phyloP scores from a whole-genome alignment of 352 stramenopile species.

The Plasmopara halstedii region DNA sequence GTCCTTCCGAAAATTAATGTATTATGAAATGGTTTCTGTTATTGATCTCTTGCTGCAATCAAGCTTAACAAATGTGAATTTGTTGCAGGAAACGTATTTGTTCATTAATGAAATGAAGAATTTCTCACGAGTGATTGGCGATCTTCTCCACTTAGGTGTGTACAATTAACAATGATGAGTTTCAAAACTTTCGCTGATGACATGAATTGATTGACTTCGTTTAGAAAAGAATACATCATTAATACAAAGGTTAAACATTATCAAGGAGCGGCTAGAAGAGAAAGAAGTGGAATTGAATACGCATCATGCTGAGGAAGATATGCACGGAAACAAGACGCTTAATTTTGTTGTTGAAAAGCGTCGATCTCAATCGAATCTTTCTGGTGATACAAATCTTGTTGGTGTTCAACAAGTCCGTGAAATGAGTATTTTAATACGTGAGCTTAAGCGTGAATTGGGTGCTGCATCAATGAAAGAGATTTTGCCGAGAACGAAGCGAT shows the following conservation, averaged over 20 bases:
- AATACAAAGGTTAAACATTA: conserved; percentile 39
- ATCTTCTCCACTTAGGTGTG: conserved; percentile 61
- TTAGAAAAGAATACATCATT: conserved; percentile 41
- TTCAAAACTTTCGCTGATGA: not conserved
- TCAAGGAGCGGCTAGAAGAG: conserved; percentile 28
- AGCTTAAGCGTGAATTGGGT: conserved; percentile 71
- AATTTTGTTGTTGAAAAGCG: conserved; percentile 67
- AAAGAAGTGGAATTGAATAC: conserved; percentile 4
- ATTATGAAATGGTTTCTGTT: not conserved
- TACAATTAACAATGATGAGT: not conserved
- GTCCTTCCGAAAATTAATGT: conserved; percentile 89
- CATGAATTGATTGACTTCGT: not conserved
- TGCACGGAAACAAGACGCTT: conserved; percentile 4
- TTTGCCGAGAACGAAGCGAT: conserved; percentile 56
- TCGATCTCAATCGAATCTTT: conserved; percentile 3
- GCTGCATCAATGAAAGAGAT: conserved; percentile 69
- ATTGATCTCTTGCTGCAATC: not conserved
- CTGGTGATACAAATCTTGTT: conserved; percentile 21
- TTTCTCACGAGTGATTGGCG: conserved; percentile 56
- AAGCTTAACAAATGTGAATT: no score
- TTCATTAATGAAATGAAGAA: conserved; percentile 85
- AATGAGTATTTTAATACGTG: conserved; percentile 61
- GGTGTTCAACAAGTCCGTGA: conserved; percentile 66
- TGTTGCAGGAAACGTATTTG: no score
- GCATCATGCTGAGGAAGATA: conserved; percentile 7